Conservation (phyloP, 1,284 basidiomycete genomes). For the Pseudozyma thailandica region DNA sequence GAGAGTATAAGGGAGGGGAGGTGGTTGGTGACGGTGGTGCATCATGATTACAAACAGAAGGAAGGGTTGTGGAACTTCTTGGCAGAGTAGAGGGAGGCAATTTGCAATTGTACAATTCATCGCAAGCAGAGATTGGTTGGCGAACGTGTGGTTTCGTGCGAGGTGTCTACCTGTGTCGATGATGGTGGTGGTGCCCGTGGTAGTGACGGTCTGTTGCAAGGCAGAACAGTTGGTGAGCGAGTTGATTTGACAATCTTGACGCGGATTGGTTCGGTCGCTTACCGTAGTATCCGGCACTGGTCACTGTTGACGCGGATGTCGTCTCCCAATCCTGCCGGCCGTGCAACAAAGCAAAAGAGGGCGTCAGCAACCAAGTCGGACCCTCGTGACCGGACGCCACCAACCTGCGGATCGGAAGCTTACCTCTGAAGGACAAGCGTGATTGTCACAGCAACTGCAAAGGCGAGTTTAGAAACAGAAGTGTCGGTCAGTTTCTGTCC, state of each 20-base stretch:
- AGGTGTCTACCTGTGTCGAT: conserved; percentile 8
- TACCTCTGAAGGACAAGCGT: conserved; percentile 1
- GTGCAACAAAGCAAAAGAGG: not conserved
- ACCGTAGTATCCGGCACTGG: conserved; percentile 1
- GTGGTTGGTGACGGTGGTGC: conserved; percentile 93
- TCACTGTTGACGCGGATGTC: conserved; percentile 17
- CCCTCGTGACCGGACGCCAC: not conserved
- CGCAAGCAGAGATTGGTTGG: not conserved
- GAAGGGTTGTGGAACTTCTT: conserved; percentile 78
- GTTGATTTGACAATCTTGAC: too few relatives aligned
- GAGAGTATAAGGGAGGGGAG: conserved; percentile 78
- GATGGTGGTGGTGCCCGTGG: conserved; percentile 8
- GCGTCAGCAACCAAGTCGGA: not conserved
- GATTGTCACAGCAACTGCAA: conserved; percentile 7
- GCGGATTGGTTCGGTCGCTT: not conserved
- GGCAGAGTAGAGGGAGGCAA: conserved; percentile 14
- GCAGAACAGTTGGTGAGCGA: not conserved
- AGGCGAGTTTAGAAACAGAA: too few relatives aligned
- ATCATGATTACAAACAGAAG: conserved; percentile 88
- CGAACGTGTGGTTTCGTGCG: not conserved
- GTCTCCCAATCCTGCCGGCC: conserved; percentile 21
- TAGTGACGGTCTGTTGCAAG: not conserved
- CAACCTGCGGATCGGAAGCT: not conserved
- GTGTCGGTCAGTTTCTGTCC: not conserved
- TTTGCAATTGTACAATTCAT: not conserved